Base-by-base conservation (phyloP, 192 early-diverging fungal genomes). In the Chytriomyces confervae region DNA sequence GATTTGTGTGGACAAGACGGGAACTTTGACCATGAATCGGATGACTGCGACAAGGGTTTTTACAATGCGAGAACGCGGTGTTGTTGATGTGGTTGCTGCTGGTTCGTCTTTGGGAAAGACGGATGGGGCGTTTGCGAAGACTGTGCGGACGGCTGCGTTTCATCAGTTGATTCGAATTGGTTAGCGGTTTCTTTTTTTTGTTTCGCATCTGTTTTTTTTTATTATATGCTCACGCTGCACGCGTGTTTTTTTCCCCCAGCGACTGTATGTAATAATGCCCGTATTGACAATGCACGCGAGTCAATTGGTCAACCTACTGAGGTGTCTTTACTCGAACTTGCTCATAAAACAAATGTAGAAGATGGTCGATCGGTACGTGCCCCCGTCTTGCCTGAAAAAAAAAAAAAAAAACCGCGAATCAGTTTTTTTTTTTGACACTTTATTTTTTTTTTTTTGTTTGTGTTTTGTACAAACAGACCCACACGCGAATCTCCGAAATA, bases 1-100 rank as follows among this genome's bases (percentile, higher is more conserved):
- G 16, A 91, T 99, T 47, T 99, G 97, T 84, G 93, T 93, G 1
- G 97, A 99, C 82, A 99, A 99, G 85, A 97, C 97, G n/a, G 94
- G 96, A 29, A 99, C 97, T 2, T 80, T 99, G 77, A 99, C 97
- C 3, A 87, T 95, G 83, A 98, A 98, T 86, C 91, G 93, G 79
- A 97, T 98, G 97, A 94, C 96, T 13, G 92, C 95, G 44, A 93
- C 92, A 61, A 92, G 93, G 46, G 70, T 95, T 7, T 96, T 93
- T 78, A 93, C 95, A 2, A 76, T 76, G 74, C 11, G 49, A 79
- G 79, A 86, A 81, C 13, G 79, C 84, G 29, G 61, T 44, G 69
- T 83, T 63, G 6, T 82, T 80, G 82, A 89, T 65, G 73, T 86
- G n/a, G 69, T 83, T 27, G 73, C 84, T 80, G 36, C 79, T 77